phyloP scores from a whole-genome alignment of 202 grass and related monocot genomes.

The Setaria italica region DNA sequence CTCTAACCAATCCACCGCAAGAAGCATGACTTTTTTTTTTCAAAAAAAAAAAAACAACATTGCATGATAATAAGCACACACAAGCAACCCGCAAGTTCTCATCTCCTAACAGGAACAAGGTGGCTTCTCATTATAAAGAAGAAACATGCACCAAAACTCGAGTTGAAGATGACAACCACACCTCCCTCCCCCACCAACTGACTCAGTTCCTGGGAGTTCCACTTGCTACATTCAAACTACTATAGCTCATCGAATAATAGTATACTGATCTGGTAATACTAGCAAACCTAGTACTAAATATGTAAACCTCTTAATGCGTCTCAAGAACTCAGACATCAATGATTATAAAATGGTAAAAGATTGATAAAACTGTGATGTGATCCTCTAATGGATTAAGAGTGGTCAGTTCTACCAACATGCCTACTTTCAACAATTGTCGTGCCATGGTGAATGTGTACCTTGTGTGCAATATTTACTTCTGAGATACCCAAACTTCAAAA shows the following conservation, averaged over 20 bases:
- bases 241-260: conserved; percentile 9
- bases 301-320: neutral
- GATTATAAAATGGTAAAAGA: neutral
- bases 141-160: neutral
- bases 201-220: neutral
- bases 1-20: too few relatives aligned
- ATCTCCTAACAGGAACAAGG: neutral
- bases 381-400: conserved; percentile 7
- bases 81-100: neutral
- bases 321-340: neutral
- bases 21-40: too few relatives aligned
- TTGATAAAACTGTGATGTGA: neutral
- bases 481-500: neutral
- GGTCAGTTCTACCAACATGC: neutral
- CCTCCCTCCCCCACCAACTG: neutral
- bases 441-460: neutral
- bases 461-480: neutral
- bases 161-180: neutral
- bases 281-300: neutral
- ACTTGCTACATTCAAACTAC: neutral
- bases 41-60: too few relatives aligned
- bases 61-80: neutral
- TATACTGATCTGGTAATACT: neutral
- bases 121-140: neutral
- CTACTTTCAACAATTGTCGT: neutral